Evolutionary conservation across 495 filamentous ascomycete genomes (phyloP).

Genomic region (Cenococcum geophilum): DNA sequence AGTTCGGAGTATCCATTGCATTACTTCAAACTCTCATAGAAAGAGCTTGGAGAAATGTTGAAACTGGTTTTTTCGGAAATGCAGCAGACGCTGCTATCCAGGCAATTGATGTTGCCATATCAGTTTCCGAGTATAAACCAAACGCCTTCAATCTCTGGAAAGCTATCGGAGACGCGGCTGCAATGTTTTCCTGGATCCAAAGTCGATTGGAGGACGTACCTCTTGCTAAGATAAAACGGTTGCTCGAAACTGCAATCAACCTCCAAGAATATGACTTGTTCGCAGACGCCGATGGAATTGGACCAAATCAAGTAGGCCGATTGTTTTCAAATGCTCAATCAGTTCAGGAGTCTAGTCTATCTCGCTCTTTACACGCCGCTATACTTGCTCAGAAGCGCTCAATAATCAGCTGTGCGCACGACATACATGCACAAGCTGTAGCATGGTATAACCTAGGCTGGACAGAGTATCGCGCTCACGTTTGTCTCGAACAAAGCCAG

Average conservation of each 20-base stretch:
- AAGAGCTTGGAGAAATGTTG: conserved; percentile 66
- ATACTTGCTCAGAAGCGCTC: conserved; percentile 86
- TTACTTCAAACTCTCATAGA: conserved; percentile 82
- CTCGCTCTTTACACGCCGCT: conserved; percentile 53
- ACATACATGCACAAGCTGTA: conserved; percentile 86
- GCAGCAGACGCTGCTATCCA: conserved; percentile 59
- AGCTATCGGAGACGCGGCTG: conserved; percentile 80
- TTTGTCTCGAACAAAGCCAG: conserved; percentile 48
- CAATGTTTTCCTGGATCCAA: conserved; percentile 73
- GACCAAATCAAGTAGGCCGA: conserved; percentile 41
- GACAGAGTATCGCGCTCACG: conserved; percentile 78
- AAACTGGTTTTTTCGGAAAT: conserved; percentile 77
- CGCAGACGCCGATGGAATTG: conserved; percentile 64
- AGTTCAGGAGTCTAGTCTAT: conserved; percentile 44
- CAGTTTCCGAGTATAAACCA: conserved; percentile 46
- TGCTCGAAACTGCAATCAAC: conserved; percentile 46
- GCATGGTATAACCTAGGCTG: conserved; percentile 96
- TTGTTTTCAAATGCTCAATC: conserved; percentile 34
- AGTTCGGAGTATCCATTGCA: conserved; percentile 82
- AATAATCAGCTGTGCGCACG: conserved; percentile 63
- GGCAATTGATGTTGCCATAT: conserved; percentile 50
- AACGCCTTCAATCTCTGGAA: conserved; percentile 95
- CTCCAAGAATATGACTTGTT: conserved; percentile 53
- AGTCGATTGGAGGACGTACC: conserved; percentile 56
- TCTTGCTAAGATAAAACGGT: conserved; percentile 43